Evolutionary conservation across 345 rosid species (phyloP), one percentile per base, ranked within the genome.

Genomic region (Microcos paniculata): DNA sequence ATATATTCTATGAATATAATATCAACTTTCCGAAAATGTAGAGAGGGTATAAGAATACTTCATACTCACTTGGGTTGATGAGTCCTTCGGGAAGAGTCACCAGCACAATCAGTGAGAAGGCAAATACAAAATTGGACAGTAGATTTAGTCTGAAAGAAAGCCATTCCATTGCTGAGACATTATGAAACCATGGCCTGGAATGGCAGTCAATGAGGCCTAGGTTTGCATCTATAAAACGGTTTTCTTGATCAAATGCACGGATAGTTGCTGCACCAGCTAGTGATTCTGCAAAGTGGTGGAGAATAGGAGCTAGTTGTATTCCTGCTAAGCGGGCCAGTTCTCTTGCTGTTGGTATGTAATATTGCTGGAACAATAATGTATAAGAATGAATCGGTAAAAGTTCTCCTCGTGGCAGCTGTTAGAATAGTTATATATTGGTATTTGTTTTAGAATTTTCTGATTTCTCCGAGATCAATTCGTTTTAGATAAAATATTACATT

Each of bases 121-220:
- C 98, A 82, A 94, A 92, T 26, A 94, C 95, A 78, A 92, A 92
- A 82, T 92, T 92, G 70, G 98, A 94, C 52, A 94, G 85, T 35
- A 94, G 8, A 83, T 92, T 92, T 78, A 94, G 82, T 78, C 98
- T 85, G 87, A 91, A 92, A 73, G 94, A 92, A 76, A 94, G 94
- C 98, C 98, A 94, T 76, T 94, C 98, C 98, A 94, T 92, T 43
- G 98, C 97, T 28, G 98, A 80, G 63, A 82, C 76, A 78, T 83
- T 85, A 79, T 94, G 95, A 83, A 94, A 94, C 98, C 97, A 94
- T 71, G 98, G 95, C 82, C 94, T 91, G n/a, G 98, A 92, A 80
- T 89, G 93, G 76, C 76, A 82, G 79, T 94, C 94, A 68, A 92
- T 77, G 42, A 92, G 97, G 63, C 56, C 71, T 31, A 92, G 94